Evolutionary conservation across 305 asterid genomes (phyloP), one percentile per base, ranked within the genome.

Genomic region (Fraxinus xanthoxyloides): DNA sequence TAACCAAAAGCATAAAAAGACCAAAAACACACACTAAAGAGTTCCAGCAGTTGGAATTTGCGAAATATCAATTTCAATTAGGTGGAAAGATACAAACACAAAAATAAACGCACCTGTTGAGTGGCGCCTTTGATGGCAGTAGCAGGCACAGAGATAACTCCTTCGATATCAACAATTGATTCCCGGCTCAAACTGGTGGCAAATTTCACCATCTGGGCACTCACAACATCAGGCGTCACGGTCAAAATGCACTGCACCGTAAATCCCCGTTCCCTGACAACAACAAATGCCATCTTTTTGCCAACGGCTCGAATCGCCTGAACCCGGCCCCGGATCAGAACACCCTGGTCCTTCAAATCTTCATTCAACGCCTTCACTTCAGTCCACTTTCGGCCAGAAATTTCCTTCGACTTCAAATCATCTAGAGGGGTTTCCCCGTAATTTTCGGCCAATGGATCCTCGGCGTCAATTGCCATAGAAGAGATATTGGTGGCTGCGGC

Each of bases 221-320:
- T 95, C 48, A 92, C 97, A 76, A 92, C 28, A 51, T 90, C 97
- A 2, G 75, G 84, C 26, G 90, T 90, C 69, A 92, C 98, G 0
- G 87, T 86, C 83, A 94, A 80, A 5, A 95, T 92, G 79, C 97
- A 93, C 83, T 95, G 99, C 35, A 95, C 98, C 1, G 97, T 93
- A 78, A 87, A 92, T 2, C 97, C 95, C 26, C 87, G 82, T 75
- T 92, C 89, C 77, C 99, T 92, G 59, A 95, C 92, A 28, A 92
- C 93, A 36, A 94, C 24, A 32, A 95, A 95, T 2, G 97, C 94
- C 84, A 95, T 92, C 86, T 92, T 95, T 85, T 91, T 94, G 77
- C 96, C 92, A 5, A 89, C 92, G 4, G 89, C 90, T 4, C 99
- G 92, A 32, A 90, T 89, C 76, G 94, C 65, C 87, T 94, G 99